Percentiles rank a stretch among this genome's conserved stretches.
Conservation (phyloP, 306 rosid genomes). For the Mimosa pudica region DNA sequence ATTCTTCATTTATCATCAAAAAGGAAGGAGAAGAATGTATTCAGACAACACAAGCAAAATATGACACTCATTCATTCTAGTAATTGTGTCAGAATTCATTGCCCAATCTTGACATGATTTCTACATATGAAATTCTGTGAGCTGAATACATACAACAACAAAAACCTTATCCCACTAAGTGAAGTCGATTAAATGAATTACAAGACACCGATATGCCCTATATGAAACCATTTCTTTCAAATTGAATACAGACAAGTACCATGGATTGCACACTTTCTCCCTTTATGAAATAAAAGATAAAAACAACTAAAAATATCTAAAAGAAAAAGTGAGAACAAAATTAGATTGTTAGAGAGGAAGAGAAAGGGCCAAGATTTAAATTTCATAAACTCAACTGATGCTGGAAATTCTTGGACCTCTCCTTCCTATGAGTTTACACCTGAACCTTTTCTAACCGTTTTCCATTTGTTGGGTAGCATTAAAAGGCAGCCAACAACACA, state of each 20-base stretch:
- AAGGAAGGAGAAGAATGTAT: neutral
- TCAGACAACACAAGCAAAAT: neutral
- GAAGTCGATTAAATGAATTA: too few species aligned
- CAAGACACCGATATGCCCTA: too few species aligned
- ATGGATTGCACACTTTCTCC: neutral
- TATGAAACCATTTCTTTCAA: too few species aligned
- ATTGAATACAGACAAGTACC: neutral
- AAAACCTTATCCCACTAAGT: too few species aligned
- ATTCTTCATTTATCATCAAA: neutral
- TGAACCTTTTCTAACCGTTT: neutral
- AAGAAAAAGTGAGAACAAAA: neutral
- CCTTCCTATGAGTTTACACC: neutral
- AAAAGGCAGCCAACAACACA: neutral
- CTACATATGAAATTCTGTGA: neutral
- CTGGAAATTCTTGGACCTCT: neutral
- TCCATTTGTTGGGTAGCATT: neutral
- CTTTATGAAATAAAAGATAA: neutral
- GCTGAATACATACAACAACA: neutral
- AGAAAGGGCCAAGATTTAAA: neutral
- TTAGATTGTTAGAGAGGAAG: neutral
- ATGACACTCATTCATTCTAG: neutral
- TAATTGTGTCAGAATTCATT: neutral
- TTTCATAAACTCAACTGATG: neutral
- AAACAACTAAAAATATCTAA: neutral
- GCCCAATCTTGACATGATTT: neutral